Evolutionary conservation across 129 eudicot species (phyloP).

Genomic region (Glebionis coronaria): DNA sequence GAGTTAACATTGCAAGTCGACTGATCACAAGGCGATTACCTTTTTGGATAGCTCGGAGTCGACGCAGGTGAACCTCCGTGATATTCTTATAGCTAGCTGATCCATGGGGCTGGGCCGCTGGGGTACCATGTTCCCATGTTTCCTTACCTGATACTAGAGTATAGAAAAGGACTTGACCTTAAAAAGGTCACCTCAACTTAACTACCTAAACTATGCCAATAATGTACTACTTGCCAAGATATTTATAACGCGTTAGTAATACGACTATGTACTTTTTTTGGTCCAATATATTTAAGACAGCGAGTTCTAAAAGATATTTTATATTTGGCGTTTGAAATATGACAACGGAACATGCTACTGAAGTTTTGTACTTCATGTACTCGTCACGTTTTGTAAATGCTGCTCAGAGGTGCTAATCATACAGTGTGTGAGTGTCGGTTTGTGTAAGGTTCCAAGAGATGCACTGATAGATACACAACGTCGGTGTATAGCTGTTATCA

Average conservation of each 20-base stretch:
- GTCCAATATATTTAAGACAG: not conserved
- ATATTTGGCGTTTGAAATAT: no score
- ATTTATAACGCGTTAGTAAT: not conserved
- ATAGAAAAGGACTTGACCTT: slow-evolving; percentile 18
- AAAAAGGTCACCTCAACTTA: not conserved
- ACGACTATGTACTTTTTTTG: no score
- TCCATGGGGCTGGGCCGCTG: no score
- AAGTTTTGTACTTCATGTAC: not conserved
- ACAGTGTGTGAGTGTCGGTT: not conserved
- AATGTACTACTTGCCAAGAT: slow-evolving; percentile 1
- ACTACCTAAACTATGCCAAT: not conserved
- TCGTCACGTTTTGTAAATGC: not conserved
- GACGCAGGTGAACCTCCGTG: no score
- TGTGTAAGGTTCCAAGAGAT: not conserved
- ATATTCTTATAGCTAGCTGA: no score
- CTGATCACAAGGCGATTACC: no score
- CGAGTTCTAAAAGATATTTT: not conserved
- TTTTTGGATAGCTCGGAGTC: no score
- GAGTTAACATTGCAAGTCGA: no score
- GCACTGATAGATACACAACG: no score
- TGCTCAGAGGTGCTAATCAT: not conserved
- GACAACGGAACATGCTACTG: not conserved
- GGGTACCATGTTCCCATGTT: no score
- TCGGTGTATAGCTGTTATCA: no score
- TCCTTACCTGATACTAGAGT: no score